Evolutionary conservation across 257 asterid genomes (phyloP).

Genomic region (Capsicum pubescens): DNA sequence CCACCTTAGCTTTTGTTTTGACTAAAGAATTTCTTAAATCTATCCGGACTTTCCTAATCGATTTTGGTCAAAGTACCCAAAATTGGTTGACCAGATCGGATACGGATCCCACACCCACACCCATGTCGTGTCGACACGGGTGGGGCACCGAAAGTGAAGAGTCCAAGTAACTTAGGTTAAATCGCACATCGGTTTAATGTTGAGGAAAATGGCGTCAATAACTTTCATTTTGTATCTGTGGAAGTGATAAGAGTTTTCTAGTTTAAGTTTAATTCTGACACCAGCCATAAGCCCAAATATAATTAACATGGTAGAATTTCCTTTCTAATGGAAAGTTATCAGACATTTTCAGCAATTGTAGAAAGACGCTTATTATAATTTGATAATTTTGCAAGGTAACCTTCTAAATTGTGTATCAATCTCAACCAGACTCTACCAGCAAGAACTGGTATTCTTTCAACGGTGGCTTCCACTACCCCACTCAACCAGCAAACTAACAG

Average conservation of each 20-base stretch:
- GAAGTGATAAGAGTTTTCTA: neutral
- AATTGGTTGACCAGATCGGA: no score
- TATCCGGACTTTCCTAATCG: no score
- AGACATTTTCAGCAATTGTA: neutral
- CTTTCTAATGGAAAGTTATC: neutral
- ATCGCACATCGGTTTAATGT: neutral
- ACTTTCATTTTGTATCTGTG: neutral
- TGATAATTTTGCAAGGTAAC: slow-evolving; percentile 1
- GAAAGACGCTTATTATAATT: neutral
- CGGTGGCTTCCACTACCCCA: slow-evolving; percentile 16
- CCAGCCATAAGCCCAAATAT: neutral
- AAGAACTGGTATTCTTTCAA: slow-evolving; percentile 1
- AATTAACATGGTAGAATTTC: neutral
- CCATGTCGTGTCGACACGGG: no score
- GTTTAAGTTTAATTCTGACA: neutral
- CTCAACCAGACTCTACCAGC: neutral
- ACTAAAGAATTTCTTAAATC: no score
- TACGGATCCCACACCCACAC: no score
- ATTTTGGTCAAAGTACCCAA: no score
- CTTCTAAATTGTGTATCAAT: slow-evolving; percentile 4
- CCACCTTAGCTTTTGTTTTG: no score
- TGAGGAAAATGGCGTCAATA: neutral
- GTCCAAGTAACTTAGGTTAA: no score
- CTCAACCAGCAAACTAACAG: neutral
- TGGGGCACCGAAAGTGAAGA: no score